Evolutionary conservation across 2,329 filamentous ascomycete genomes (phyloP).

Genomic region (Elsinoe ampelina): DNA sequence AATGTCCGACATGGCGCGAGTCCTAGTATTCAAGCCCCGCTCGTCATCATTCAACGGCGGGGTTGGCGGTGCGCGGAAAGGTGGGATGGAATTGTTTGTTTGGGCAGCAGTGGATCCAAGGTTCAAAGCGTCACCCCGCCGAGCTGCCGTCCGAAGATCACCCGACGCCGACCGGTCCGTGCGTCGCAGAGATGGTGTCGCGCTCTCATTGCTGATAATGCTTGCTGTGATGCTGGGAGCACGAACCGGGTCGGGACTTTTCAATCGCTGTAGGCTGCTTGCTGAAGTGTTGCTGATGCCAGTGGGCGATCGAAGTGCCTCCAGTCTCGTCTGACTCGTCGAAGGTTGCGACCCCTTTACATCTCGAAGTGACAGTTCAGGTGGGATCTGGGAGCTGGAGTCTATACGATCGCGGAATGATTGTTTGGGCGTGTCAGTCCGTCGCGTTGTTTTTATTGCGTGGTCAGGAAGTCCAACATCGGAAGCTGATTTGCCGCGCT

Average conservation of each 20-base stretch:
- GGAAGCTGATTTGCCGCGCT: conserved; percentile 19
- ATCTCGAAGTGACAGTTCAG: not conserved
- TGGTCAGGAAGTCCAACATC: conserved; percentile 34
- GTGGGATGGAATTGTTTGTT: conserved; percentile 32
- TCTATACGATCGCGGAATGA: conserved; percentile 24
- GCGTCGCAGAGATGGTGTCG: conserved; percentile 62
- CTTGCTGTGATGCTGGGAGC: conserved; percentile 58
- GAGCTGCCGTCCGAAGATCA: conserved; percentile 62
- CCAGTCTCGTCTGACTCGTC: conserved; percentile 17
- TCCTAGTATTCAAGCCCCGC: conserved; percentile 58
- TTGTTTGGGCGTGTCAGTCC: conserved; percentile 31
- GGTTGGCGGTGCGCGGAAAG: conserved; percentile 31
- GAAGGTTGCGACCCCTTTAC: not conserved
- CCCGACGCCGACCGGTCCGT: conserved; percentile 60
- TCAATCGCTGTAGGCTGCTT: conserved; percentile 31
- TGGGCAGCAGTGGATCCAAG: conserved; percentile 27
- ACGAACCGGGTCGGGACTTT: conserved; percentile 40
- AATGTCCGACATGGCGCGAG: conserved; percentile 67
- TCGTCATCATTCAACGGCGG: conserved; percentile 57
- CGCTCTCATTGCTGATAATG: conserved; percentile 45
- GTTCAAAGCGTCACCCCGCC: conserved; percentile 44
- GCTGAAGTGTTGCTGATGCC: conserved; percentile 37
- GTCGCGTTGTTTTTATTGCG: conserved; percentile 30
- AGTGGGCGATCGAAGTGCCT: conserved; percentile 32
- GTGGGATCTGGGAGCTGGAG: not conserved